Evolutionary conservation across 129 eudicot species (phyloP), one percentile per base, ranked within the genome.

Genomic region (Chrysanthemum lavandulifolium): DNA sequence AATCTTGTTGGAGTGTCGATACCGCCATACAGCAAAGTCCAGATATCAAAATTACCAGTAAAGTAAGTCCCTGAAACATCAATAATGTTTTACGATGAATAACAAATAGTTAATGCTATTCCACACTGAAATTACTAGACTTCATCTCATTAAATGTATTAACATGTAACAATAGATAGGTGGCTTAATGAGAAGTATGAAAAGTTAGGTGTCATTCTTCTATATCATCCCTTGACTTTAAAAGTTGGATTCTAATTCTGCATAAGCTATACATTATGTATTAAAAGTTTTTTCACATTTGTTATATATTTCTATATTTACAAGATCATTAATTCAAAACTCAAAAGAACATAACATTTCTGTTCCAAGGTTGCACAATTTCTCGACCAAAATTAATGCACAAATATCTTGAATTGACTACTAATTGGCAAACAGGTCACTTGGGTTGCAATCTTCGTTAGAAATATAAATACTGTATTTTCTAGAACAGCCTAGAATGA

Each of bases 1-100:
- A 92, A 92, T 81, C 98, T 89, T 68, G 96, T 85, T 52, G 98
- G 98, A 68, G 98, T 87, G 77, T 92, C 98, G n/a, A 92, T 92
- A 57, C 98, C 83, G 82, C 81, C 98, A 92, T 92, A 64, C 98
- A 92, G 82, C 98, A 92, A 63, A 92, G 91, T 4, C 98, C 98
- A 2, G 98, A 92, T 67, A 92, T 87, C 72, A 92, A 75, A 65
- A 92, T 89, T 55, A 92, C 49, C 5, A 92, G 98, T 85, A 92
- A 61, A 61, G 85, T 91, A 68, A 92, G 82, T 27, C 87, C 96
- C 96, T 92, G 90, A 71, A 77, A 80, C 58, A 14, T 67, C 61
- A 69, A 40, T 47, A 3, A 23, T 23, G 10, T 45, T 23, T 60
- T 10, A n/a, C 29, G 61, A 52, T 45, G 11, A 21, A 7, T 12